Base-by-base conservation (phyloP, 345 rosid species). In the Kandelia obovata region DNA sequence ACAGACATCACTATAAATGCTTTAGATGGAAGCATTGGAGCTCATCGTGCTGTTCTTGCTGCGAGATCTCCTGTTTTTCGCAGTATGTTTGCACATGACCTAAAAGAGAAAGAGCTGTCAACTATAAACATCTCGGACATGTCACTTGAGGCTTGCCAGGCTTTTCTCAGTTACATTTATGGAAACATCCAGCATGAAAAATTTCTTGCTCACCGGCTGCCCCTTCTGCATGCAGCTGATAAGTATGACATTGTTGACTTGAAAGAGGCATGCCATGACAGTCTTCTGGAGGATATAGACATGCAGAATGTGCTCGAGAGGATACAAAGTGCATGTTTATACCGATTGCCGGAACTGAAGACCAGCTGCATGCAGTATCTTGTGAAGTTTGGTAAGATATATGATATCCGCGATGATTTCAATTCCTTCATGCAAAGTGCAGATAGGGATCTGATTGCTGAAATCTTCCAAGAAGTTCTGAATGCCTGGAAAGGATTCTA, bases 301-400 rank as follows among this genome's bases (percentile, higher is more conserved):
- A 61, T 87, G 2, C 85, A 86, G 66, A 94, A 94, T 66, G 96
- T 94, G 1, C 89, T 94, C 0, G 97, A 87, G 79, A 85, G 98
- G 82, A 92, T 94, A n/a, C 97, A 89, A 46, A 87, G 70, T 53
- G 96, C 97, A 16, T 75, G 82, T 37, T 78, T 91, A 4, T 94
- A 84, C 61, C 86, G 78, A 51, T 71, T 94, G 75, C 85, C 84
- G 20, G 85, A 89, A 63, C 83, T 94, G 75, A 94, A 90, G 86
- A 67, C 72, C 60, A 75, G 91, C 80, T 91, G 99, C 81, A 61
- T 88, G 96, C 72, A 63, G 75, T 95, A 92, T 82, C 97, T 92
- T 28, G 93, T 92, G 88, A 95, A 83, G 87, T 95, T 95, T 69
- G 92, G 96, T 58, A 92, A 92, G 82, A 88, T 95, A 80, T 90